These are phyloP conservation scores for Phaeodactylum tricornutum DNA, from an alignment of 108 stramenopile species.

Conservation along the genomic window DNA sequence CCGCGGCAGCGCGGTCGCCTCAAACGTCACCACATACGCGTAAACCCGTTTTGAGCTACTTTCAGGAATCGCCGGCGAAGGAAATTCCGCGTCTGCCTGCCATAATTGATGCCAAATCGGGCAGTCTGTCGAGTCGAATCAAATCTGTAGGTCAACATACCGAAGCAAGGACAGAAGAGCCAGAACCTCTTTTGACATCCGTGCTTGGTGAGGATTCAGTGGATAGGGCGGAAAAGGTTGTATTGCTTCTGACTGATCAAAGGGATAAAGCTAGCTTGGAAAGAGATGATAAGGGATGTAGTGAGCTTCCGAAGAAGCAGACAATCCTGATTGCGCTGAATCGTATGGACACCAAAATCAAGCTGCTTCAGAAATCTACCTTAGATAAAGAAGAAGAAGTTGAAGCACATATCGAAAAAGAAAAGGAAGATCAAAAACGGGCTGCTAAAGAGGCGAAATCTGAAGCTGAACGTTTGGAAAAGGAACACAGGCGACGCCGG, in stretches of 20 bases:
- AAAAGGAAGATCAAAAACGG: constrained; percentile 6
- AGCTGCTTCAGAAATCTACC: constrained; percentile 5
- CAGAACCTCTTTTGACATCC: constrained; percentile 12
- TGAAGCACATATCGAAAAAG: neutral
- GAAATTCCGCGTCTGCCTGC: neutral
- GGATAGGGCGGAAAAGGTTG: constrained; percentile 19
- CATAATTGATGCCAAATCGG: neutral
- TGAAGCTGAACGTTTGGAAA: constrained; percentile 9
- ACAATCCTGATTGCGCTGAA: constrained; percentile 21
- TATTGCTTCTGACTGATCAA: constrained; percentile 17
- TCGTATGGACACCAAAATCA: constrained; percentile 20
- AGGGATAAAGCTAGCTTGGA: constrained; percentile 1
- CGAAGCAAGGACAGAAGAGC: constrained; percentile 1
- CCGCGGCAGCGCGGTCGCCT: too few relatives aligned
- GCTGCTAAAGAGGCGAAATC: constrained; percentile 5
- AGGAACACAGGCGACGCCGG: constrained; percentile 6
- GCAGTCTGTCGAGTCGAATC: neutral
- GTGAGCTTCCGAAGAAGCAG: constrained; percentile 25
- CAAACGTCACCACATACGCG: neutral
- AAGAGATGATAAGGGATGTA: constrained; percentile 1
- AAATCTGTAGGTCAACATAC: neutral
- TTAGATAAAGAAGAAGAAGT: neutral
- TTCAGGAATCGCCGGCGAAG: neutral
- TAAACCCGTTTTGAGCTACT: neutral
- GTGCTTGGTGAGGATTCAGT: constrained; percentile 14